These are phyloP conservation scores for Boeremia lycopersici DNA, from an alignment of 2,329 filamentous ascomycete species.

Conservation along the genomic window DNA sequence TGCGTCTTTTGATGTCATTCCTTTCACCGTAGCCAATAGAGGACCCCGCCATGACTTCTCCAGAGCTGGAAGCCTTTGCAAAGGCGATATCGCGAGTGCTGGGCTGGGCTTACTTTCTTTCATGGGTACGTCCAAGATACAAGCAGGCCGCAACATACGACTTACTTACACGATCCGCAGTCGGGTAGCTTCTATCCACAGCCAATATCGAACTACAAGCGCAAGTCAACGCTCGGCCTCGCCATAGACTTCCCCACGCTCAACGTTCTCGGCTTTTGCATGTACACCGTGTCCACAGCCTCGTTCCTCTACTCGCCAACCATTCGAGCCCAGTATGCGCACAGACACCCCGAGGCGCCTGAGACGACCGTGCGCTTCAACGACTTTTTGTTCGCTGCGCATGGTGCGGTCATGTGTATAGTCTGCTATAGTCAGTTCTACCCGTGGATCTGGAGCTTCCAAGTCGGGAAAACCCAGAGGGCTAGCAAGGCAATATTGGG, in stretches of 20 bases:
- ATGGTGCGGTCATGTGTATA: slow-evolving; percentile 75
- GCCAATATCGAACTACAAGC: slow-evolving; percentile 76
- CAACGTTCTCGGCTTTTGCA: slow-evolving; percentile 73
- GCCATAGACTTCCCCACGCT: slow-evolving; percentile 86
- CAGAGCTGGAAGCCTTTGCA: slow-evolving; percentile 38
- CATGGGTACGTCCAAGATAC: slow-evolving; percentile 28
- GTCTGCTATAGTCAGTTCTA: slow-evolving; percentile 81
- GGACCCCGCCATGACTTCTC: slow-evolving; percentile 23
- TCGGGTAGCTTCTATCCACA: slow-evolving; percentile 78
- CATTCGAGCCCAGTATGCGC: slow-evolving; percentile 82
- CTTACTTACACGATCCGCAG: slow-evolving; percentile 4
- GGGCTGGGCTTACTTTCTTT: slow-evolving; percentile 47
- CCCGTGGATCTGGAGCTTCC: slow-evolving; percentile 76
- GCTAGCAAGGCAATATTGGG: slow-evolving; percentile 68
- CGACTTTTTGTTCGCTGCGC: slow-evolving; percentile 84
- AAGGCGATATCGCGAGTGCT: slow-evolving; percentile 42
- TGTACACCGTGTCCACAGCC: slow-evolving; percentile 76
- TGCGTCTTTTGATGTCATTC: slow-evolving; percentile 7
- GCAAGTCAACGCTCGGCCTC: slow-evolving; percentile 79
- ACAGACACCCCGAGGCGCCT: slow-evolving; percentile 72
- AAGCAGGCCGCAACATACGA: neutral
- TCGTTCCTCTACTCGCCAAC: slow-evolving; percentile 79
- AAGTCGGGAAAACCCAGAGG: slow-evolving; percentile 60
- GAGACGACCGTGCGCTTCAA: slow-evolving; percentile 87
- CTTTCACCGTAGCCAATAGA: slow-evolving; percentile 1